Evolutionary conservation across 2,329 filamentous ascomycete genomes (phyloP).

Genomic region (Trichoderma arundinaceum): DNA sequence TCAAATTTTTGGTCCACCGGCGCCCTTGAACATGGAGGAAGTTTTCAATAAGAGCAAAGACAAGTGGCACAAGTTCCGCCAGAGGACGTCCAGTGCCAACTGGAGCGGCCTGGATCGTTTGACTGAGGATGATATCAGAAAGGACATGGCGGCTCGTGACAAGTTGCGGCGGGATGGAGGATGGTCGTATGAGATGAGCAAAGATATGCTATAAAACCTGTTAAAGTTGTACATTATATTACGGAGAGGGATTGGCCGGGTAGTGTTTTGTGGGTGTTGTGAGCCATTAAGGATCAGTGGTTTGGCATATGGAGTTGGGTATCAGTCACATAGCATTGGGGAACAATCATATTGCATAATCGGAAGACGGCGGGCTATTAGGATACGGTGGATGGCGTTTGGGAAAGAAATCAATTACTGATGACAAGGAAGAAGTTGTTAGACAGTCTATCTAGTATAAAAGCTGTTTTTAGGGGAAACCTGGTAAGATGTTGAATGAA

Average conservation of each 20-base stretch:
- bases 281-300: conserved; percentile 24
- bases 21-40: conserved; percentile 91
- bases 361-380: conserved; percentile 7
- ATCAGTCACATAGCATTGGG: conserved; percentile 20
- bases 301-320: conserved; percentile 30
- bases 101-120: conserved; percentile 84
- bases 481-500: neutral
- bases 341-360: conserved; percentile 21
- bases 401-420: conserved; percentile 15
- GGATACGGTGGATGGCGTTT: conserved; percentile 23
- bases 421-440: conserved; percentile 12
- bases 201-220: conserved; percentile 49
- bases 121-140: conserved; percentile 84
- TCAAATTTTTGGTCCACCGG: conserved; percentile 85
- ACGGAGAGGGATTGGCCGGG: neutral
- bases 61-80: conserved; percentile 83
- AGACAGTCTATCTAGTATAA: conserved; percentile 1
- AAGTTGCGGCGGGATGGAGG: conserved; percentile 81
- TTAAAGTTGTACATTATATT: conserved; percentile 8
- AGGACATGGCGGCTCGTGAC: conserved; percentile 79
- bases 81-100: conserved; percentile 91
- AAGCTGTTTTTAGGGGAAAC: neutral
- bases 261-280: neutral
- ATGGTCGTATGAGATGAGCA: conserved; percentile 73
- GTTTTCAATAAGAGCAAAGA: conserved; percentile 92